Base-by-base conservation (phyloP, 176 grass and related monocot genomes). In the Zizania latifolia region DNA sequence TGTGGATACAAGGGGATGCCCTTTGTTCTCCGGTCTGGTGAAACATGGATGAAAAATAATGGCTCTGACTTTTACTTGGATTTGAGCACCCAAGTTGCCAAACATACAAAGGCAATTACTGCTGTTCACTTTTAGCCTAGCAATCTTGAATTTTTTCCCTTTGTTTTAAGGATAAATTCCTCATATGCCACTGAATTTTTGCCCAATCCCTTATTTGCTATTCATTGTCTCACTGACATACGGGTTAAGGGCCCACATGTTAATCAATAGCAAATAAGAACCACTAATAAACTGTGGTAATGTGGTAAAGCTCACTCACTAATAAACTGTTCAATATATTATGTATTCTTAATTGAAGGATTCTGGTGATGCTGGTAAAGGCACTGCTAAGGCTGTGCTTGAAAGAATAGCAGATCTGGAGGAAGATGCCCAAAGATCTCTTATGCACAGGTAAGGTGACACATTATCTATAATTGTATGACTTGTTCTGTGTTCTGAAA, bases 11-110 rank as follows among this genome's bases (percentile, higher is more conserved):
- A 82, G 56, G 91, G 89, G 24, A 85, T 99, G 82, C 89, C 89
- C 29, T 94, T 99, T 88, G 91, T 99, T 79, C 87, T 94, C 62
- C 71, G 43, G 9, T 92, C 82, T 74, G 87, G 80, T 71, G 95
- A 77, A 83, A 75, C 67, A 60, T 99, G 95, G 95, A 99, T 94
- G 55, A 88, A 99, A 67, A 90, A 99, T 81, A 94, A 88, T 70
- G 89, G 71, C 21, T 99, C 84, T 30, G 95, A 99, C 74, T 94
- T 94, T 72, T 90, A 84, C 68, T 61, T 99, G 58, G 86, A 92
- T 54, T 90, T 99, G 7, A 78, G 70, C n/a, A 73, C 34, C 17
- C 74, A 50, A 81, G 57, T 79, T 83, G 82, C 48, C 36, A 81
- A 89, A 77, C 86, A 50, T 68, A 71, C 62, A 69, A 94, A 92